Conservation (phyloP, 305 asterid species). For the Rubia tinctorum region DNA sequence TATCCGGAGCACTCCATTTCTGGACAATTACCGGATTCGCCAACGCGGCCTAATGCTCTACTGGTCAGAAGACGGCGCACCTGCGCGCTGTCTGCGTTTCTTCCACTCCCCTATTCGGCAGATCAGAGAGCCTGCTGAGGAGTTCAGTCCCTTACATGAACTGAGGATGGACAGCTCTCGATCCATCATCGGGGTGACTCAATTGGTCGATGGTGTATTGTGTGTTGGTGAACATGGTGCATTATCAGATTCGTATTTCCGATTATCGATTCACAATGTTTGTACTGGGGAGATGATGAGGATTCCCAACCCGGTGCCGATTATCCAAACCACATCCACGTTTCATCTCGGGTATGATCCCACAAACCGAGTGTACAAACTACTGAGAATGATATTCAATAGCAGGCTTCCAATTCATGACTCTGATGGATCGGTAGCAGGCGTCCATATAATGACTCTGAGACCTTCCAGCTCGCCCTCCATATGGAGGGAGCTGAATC, state of each 20-base stretch:
- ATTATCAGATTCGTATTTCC: too few relatives aligned
- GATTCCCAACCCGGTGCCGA: not conserved
- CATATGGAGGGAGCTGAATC: not conserved
- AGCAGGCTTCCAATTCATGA: too few relatives aligned
- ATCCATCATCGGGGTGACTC: not conserved
- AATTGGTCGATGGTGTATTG: not conserved
- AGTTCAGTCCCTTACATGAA: not conserved
- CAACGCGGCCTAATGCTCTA: not conserved
- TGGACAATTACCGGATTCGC: not conserved
- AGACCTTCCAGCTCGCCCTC: not conserved
- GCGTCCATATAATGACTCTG: not conserved
- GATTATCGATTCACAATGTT: not conserved
- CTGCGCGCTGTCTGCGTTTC: not conserved
- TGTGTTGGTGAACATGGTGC: not conserved
- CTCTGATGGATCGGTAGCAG: not conserved
- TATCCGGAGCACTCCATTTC: not conserved
- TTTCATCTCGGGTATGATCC: slow-evolving; percentile 8
- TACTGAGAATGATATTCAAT: not conserved
- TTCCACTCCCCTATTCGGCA: not conserved
- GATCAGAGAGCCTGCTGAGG: not conserved
- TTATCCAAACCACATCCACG: not conserved
- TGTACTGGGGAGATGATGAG: slow-evolving; percentile 6
- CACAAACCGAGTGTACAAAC: not conserved
- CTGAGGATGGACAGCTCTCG: not conserved
- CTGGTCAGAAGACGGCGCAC: not conserved